Percentiles rank a stretch among this genome's conserved stretches.
These are phyloP conservation scores for Alternaria postmessia DNA, from an alignment of 2,329 filamentous ascomycete genomes.

Conservation along the genomic window DNA sequence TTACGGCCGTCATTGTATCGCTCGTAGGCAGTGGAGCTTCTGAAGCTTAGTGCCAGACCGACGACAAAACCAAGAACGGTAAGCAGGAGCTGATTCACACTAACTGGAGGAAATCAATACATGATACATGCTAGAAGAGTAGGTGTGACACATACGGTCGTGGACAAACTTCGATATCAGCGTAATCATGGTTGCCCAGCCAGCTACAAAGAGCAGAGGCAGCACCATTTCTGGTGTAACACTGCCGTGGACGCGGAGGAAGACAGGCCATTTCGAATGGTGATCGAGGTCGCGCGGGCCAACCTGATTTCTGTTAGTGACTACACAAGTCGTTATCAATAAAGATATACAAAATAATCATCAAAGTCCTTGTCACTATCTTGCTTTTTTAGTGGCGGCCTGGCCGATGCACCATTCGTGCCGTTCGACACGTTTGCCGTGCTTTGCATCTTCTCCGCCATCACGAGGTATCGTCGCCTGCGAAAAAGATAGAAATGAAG, in stretches of 20 bases:
- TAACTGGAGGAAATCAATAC: constrained; percentile 48
- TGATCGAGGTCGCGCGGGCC: constrained; percentile 73
- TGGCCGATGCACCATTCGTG: constrained; percentile 3
- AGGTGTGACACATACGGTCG: constrained; percentile 27
- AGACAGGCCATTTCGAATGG: constrained; percentile 79
- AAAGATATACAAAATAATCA: constrained; percentile 48
- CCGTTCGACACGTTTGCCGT: constrained; percentile 26
- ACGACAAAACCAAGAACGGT: constrained; percentile 84
- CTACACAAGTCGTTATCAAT: too few species aligned
- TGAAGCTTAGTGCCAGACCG: constrained; percentile 76
- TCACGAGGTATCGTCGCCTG: background rate
- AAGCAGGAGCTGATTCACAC: constrained; percentile 71
- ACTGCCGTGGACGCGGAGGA: constrained; percentile 77
- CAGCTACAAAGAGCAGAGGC: constrained; percentile 69
- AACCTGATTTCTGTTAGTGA: constrained; percentile 44
- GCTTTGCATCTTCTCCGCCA: constrained; percentile 27
- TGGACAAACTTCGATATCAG: constrained; percentile 54
- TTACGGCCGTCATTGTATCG: constrained; percentile 67
- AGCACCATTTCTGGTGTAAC: constrained; percentile 77
- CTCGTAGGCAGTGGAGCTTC: constrained; percentile 79
- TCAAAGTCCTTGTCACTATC: constrained; percentile 46
- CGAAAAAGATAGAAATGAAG: background rate
- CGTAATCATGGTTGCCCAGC: constrained; percentile 72
- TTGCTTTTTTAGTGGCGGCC: constrained; percentile 29
- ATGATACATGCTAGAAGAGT: background rate